Percentiles rank a stretch among this genome's conserved stretches.
These are phyloP conservation scores for Apiotrichum gamsii DNA, from an alignment of 1,284 basidiomycete genomes.

Conservation along the genomic window DNA sequence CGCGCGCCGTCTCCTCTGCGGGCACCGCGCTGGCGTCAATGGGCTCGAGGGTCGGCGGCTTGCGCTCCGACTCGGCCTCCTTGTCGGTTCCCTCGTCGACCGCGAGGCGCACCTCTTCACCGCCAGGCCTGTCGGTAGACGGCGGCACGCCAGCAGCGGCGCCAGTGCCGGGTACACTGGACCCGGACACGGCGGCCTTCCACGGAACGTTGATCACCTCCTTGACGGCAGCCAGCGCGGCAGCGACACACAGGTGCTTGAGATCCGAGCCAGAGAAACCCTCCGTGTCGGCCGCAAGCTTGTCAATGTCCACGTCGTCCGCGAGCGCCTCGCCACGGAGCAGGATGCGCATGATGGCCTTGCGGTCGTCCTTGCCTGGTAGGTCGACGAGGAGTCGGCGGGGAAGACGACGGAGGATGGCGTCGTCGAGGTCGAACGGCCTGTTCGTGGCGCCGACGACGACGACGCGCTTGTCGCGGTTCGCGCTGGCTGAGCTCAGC, in stretches of 20 bases:
- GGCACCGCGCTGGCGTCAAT: not conserved
- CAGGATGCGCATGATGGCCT: slow-evolving; percentile 76
- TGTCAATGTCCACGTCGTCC: slow-evolving; percentile 59
- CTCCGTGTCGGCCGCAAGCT: slow-evolving; percentile 67
- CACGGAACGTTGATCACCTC: slow-evolving; percentile 73
- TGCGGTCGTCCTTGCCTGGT: slow-evolving; percentile 71
- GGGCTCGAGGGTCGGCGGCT: not conserved
- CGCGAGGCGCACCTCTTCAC: slow-evolving; percentile 7
- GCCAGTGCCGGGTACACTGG: not conserved
- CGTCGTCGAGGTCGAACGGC: slow-evolving; percentile 49
- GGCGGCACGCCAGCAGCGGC: not conserved
- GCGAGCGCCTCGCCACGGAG: slow-evolving; percentile 69
- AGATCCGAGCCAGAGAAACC: slow-evolving; percentile 88
- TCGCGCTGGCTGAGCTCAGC: slow-evolving; percentile 57
- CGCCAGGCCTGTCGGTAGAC: not conserved
- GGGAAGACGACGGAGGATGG: slow-evolving; percentile 71
- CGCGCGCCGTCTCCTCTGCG: slow-evolving; percentile 3
- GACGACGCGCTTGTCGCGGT: slow-evolving; percentile 73
- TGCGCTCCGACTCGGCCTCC: not conserved
- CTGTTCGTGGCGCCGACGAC: slow-evolving; percentile 92
- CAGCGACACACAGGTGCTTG: slow-evolving; percentile 83
- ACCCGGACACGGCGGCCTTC: slow-evolving; percentile 32
- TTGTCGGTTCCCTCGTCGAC: slow-evolving; percentile 2
- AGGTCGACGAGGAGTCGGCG: slow-evolving; percentile 76
- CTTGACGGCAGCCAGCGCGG: slow-evolving; percentile 81